Conservation (phyloP, 257 asterid species). For the Eustoma russellianum region DNA sequence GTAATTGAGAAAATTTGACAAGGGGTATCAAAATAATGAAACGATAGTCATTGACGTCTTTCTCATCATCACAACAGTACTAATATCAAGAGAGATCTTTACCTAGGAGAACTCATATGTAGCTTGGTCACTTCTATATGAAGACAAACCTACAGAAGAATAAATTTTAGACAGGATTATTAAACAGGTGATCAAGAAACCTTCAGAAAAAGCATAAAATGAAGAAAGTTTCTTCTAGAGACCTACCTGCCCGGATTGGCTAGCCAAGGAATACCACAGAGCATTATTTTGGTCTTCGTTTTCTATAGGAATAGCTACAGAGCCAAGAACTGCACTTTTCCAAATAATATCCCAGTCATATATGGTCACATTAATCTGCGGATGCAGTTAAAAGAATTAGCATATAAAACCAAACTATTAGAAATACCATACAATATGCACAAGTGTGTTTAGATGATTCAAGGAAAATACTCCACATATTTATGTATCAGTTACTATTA, state of each 20-base stretch:
- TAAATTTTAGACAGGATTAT: conserved; percentile 6
- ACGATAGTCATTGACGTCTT: too few species aligned
- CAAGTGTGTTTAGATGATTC: not conserved
- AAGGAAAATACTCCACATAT: too few species aligned
- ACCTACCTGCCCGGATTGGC: conserved; percentile 83
- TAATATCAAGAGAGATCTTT: not conserved
- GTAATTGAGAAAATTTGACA: too few species aligned
- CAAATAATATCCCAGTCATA: conserved; percentile 88
- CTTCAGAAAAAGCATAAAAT: not conserved
- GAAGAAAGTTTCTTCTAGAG: conserved; percentile 3
- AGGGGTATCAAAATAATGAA: too few species aligned
- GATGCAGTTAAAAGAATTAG: conserved; percentile 24
- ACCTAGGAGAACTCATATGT: conserved; percentile 52
- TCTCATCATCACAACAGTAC: too few species aligned
- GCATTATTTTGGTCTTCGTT: conserved; percentile 76
- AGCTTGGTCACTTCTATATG: conserved; percentile 55
- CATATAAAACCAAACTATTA: conserved; percentile 3
- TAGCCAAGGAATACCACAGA: conserved; percentile 66
- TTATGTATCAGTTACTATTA: too few species aligned
- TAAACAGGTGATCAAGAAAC: not conserved
- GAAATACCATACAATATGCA: conserved; percentile 1
- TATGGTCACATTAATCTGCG: conserved; percentile 74
- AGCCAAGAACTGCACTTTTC: conserved; percentile 88
- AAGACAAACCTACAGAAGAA: conserved; percentile 69
- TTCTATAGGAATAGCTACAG: conserved; percentile 55